These are phyloP conservation scores for Arctium minus DNA, from an alignment of 129 eudicot genomes.

Conservation along the genomic window DNA sequence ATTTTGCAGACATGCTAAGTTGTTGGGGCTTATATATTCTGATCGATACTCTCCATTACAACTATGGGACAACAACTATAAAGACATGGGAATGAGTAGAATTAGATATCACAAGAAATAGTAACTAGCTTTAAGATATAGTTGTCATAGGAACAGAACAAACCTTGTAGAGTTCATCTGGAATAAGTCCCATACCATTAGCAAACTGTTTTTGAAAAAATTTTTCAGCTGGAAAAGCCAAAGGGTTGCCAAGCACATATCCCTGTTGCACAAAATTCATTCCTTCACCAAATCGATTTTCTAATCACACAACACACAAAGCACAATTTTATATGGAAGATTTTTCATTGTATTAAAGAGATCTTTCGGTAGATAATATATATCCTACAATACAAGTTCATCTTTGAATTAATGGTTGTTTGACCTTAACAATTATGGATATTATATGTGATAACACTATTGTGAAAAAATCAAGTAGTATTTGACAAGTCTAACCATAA, in stretches of 20 bases:
- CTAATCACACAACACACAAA: not conserved
- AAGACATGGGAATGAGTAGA: not conserved
- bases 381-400: no score
- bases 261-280: not conserved
- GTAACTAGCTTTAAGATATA: not conserved
- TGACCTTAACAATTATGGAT: no score
- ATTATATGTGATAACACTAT: no score
- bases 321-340: not conserved
- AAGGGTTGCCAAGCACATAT: conserved; percentile 46
- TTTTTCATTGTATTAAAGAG: not conserved
- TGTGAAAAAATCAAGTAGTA: no score
- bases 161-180: conserved; percentile 48
- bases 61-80: conserved; percentile 26
- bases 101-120: not conserved
- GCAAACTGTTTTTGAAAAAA: conserved; percentile 15
- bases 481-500: no score
- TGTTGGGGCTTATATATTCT: not conserved
- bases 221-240: not conserved
- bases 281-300: not conserved
- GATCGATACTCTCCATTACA: conserved; percentile 25
- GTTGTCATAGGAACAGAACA: not conserved
- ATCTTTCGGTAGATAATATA: no score
- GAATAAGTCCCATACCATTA: conserved; percentile 47
- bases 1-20: conserved; percentile 14
- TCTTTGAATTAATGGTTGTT: no score